These are phyloP conservation scores for Beta corolliflora DNA, from an alignment of 179 eudicot species.

Conservation along the genomic window DNA sequence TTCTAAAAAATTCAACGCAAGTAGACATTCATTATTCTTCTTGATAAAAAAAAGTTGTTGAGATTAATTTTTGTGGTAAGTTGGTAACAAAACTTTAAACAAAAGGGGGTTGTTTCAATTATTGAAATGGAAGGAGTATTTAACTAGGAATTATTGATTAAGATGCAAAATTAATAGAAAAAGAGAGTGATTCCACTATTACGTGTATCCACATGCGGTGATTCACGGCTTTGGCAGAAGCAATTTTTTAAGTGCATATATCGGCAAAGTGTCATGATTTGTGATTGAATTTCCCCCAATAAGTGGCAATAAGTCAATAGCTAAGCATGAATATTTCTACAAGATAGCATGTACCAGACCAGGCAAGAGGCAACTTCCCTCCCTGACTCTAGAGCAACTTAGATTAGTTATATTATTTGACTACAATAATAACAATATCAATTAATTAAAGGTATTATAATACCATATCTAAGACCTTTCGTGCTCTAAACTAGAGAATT, in stretches of 20 bases:
- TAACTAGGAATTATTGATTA: neutral
- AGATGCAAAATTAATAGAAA: neutral
- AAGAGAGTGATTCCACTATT: neutral
- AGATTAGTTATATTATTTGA: neutral
- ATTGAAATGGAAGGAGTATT: neutral
- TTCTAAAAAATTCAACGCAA: no score
- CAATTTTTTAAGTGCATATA: neutral
- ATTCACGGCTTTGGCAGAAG: neutral
- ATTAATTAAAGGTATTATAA: neutral
- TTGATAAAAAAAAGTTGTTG: no score
- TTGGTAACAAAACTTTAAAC: no score
- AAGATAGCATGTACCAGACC: slow-evolving; percentile 1
- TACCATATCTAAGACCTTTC: slow-evolving; percentile 4
- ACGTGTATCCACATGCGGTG: slow-evolving; percentile 10
- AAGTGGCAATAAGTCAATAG: neutral
- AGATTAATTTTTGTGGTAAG: no score
- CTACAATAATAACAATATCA: neutral
- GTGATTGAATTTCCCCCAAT: neutral
- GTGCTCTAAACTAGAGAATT: neutral
- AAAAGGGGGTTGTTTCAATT: neutral
- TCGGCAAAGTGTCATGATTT: neutral
- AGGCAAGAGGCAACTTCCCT: slow-evolving; percentile 4
- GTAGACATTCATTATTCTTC: no score
- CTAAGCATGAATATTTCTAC: slow-evolving; percentile 1
- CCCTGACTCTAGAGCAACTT: neutral